Evolutionary conservation across 2,329 filamentous ascomycete species (phyloP).

Genomic region (Mycocentrospora acerina): DNA sequence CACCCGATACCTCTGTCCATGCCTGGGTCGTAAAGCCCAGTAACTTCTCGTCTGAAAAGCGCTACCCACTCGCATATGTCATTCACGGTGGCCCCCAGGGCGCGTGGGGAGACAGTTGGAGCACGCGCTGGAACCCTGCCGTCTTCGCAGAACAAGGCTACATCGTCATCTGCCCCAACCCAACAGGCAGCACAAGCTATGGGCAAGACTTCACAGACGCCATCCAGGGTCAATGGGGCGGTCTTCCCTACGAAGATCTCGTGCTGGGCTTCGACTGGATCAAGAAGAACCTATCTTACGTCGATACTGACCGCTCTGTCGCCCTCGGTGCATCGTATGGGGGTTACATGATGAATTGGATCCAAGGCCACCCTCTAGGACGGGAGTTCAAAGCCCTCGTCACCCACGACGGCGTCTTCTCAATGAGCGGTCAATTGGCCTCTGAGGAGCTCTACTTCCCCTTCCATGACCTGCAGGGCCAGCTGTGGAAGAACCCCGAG

Average conservation of each 20-base stretch:
- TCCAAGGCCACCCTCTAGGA: constrained; percentile 81
- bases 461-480: constrained; percentile 46
- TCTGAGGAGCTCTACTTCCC: constrained; percentile 57
- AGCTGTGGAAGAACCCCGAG: constrained; percentile 42
- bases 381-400: constrained; percentile 85
- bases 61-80: constrained; percentile 75
- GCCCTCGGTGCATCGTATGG: constrained; percentile 65
- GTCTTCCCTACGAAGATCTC: constrained; percentile 79
- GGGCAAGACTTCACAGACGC: constrained; percentile 75
- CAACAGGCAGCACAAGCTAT: constrained; percentile 80
- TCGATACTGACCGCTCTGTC: constrained; percentile 70
- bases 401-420: constrained; percentile 85
- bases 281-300: constrained; percentile 63
- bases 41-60: constrained; percentile 67
- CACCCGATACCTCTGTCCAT: constrained; percentile 63
- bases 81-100: constrained; percentile 84
- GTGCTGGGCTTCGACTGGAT: constrained; percentile 77
- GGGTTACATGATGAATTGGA: constrained; percentile 67
- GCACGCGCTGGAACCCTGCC: constrained; percentile 81
- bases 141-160: constrained; percentile 88
- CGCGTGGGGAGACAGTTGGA: constrained; percentile 75
- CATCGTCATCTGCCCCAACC: constrained; percentile 78
- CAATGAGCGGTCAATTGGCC: constrained; percentile 53
- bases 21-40: constrained; percentile 66
- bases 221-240: constrained; percentile 81